Conservation (phyloP, 495 filamentous ascomycete genomes). For the Talaromyces adpressus region DNA sequence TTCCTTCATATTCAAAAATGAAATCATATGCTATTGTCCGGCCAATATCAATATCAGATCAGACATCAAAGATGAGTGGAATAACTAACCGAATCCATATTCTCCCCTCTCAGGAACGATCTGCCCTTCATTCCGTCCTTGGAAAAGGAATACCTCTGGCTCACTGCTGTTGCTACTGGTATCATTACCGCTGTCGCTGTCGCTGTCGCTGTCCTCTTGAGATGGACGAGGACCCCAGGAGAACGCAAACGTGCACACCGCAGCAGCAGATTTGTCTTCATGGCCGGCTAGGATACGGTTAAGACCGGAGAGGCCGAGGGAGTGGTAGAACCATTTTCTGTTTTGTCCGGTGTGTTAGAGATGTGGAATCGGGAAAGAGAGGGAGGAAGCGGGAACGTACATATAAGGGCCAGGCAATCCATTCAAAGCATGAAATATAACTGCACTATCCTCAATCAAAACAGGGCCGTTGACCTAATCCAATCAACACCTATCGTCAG, state of each 20-base stretch:
- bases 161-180: conserved; percentile 20
- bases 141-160: conserved; percentile 69
- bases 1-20: conserved; percentile 79
- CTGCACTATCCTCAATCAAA: conserved; percentile 87
- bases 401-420: conserved; percentile 85
- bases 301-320: conserved; percentile 67
- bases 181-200: not conserved
- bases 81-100: conserved; percentile 52
- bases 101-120: conserved; percentile 40
- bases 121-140: conserved; percentile 67
- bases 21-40: conserved; percentile 68
- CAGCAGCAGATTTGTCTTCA: conserved; percentile 77
- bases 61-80: not conserved
- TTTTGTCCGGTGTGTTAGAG: not conserved
- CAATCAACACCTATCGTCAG: not conserved
- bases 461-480: conserved; percentile 68
- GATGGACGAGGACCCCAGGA: conserved; percentile 53
- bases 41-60: conserved; percentile 14
- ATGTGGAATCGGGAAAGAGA: not conserved
- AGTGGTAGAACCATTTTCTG: conserved; percentile 83
- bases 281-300: conserved; percentile 76
- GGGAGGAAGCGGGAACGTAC: conserved; percentile 41
- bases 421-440: conserved; percentile 77
- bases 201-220: not conserved
- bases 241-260: conserved; percentile 87